These are phyloP conservation scores for Dendrobium catenatum DNA, from an alignment of 106 monocot genomes.

Conservation along the genomic window DNA sequence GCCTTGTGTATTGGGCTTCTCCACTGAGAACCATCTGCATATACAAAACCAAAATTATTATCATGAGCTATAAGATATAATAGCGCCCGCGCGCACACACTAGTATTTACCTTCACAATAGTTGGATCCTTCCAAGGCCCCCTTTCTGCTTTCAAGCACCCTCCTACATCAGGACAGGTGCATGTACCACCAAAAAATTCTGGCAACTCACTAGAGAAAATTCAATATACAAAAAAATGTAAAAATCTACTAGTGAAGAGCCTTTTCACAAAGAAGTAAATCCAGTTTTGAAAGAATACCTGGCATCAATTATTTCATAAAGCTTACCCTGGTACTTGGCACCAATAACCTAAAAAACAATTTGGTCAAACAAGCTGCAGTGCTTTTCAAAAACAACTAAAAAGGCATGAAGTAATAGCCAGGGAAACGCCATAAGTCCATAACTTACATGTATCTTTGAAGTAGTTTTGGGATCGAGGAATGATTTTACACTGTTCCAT, in stretches of 20 bases:
- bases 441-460: slow-evolving; percentile 53
- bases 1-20: slow-evolving; percentile 31
- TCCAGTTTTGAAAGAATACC: slow-evolving; percentile 15
- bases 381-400: not conserved
- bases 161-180: slow-evolving; percentile 40
- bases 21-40: slow-evolving; percentile 46
- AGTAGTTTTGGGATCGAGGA: slow-evolving; percentile 55
- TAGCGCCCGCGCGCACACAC: not conserved
- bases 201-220: slow-evolving; percentile 36
- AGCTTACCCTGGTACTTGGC: slow-evolving; percentile 47
- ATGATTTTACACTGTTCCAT: slow-evolving; percentile 50
- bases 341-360: slow-evolving; percentile 43
- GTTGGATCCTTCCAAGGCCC: slow-evolving; percentile 60
- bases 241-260: not conserved
- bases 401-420: not conserved
- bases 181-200: slow-evolving; percentile 61
- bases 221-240: slow-evolving; percentile 2
- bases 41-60: not conserved
- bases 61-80: not conserved
- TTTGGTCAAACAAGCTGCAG: not conserved
- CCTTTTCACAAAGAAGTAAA: not conserved
- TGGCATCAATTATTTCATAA: slow-evolving; percentile 43
- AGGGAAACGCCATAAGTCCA: not conserved
- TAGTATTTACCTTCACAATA: slow-evolving; percentile 32
- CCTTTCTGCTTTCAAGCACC: slow-evolving; percentile 47